A percentile compares a stretch with the other conserved stretches of the same genome.
phyloP scores from a whole-genome alignment of 225 moss, liverwort and hornwort genomes.

The Polytrichum formosum region DNA sequence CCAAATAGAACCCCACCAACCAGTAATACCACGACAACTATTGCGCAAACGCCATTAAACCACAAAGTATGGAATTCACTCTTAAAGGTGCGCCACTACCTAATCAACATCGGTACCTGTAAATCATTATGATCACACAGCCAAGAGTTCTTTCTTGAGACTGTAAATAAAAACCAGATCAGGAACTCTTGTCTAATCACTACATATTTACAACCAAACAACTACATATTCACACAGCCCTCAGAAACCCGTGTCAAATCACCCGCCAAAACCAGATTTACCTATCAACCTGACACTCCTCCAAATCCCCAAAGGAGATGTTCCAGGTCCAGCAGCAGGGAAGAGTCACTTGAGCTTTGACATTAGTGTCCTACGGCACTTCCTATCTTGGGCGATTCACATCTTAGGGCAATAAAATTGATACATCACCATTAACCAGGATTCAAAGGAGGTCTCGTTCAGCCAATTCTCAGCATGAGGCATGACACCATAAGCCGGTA shows the following conservation, averaged over 20 bases:
- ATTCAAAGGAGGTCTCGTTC: too few relatives aligned
- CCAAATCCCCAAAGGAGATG: neutral
- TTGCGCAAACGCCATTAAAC: too few relatives aligned
- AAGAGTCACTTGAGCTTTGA: neutral
- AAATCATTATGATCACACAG: too few relatives aligned
- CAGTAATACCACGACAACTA: too few relatives aligned
- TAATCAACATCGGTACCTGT: too few relatives aligned
- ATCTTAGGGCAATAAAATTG: slow-evolving; percentile 4
- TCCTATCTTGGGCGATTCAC: slow-evolving; percentile 16
- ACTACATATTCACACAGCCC: slow-evolving; percentile 14
- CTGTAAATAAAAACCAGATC: neutral
- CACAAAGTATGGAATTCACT: too few relatives aligned
- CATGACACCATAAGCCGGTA: too few relatives aligned
- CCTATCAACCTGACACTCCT: slow-evolving; percentile 37
- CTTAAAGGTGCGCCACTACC: too few relatives aligned
- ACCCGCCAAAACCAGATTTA: slow-evolving; percentile 25
- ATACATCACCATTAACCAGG: too few relatives aligned
- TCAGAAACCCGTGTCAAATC: slow-evolving; percentile 72
- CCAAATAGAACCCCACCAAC: too few relatives aligned
- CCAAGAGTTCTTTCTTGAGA: too few relatives aligned
- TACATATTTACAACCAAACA: neutral
- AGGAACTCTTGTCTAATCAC: slow-evolving; percentile 23
- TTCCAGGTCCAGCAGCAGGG: neutral
- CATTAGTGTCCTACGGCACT: slow-evolving; percentile 18
- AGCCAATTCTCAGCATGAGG: too few relatives aligned